A percentile compares a stretch with the other conserved stretches of the same genome.
Conservation (phyloP, 176 grass and related monocot genomes). For the Carex littledalei region DNA sequence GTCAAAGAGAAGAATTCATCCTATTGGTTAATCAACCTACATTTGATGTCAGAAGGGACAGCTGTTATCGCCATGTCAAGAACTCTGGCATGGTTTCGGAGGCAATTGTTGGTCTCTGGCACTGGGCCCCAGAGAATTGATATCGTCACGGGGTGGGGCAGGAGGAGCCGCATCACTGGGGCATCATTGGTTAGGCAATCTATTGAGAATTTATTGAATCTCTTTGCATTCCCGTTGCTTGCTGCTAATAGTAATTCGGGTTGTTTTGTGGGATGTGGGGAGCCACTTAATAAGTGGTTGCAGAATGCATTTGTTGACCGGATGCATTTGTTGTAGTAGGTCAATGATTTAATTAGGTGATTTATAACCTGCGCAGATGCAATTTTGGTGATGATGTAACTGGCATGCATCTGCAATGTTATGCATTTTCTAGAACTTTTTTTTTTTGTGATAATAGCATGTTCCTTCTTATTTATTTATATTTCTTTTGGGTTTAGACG, state of each 20-base stretch:
- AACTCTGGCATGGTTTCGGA: constrained; percentile 89
- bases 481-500: not conserved
- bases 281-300: constrained; percentile 78
- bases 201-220: constrained; percentile 67
- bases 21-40: constrained; percentile 91
- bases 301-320: constrained; percentile 90
- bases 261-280: constrained; percentile 77
- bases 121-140: constrained; percentile 54
- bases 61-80: constrained; percentile 71
- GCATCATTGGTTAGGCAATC: constrained; percentile 66
- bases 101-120: constrained; percentile 50
- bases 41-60: constrained; percentile 93
- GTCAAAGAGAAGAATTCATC: constrained; percentile 60
- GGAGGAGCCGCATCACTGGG: constrained; percentile 86
- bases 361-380: constrained; percentile 22
- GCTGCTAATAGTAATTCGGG: constrained; percentile 56
- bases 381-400: constrained; percentile 49
- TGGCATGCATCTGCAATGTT: not conserved
- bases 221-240: constrained; percentile 71
- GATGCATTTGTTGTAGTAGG: constrained; percentile 76
- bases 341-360: constrained; percentile 18
- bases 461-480: not conserved
- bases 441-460: not conserved
- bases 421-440: not conserved
- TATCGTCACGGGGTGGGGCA: constrained; percentile 90